phyloP scores from a whole-genome alignment of 805 yeast species.

The Deakozyma indianensis region DNA sequence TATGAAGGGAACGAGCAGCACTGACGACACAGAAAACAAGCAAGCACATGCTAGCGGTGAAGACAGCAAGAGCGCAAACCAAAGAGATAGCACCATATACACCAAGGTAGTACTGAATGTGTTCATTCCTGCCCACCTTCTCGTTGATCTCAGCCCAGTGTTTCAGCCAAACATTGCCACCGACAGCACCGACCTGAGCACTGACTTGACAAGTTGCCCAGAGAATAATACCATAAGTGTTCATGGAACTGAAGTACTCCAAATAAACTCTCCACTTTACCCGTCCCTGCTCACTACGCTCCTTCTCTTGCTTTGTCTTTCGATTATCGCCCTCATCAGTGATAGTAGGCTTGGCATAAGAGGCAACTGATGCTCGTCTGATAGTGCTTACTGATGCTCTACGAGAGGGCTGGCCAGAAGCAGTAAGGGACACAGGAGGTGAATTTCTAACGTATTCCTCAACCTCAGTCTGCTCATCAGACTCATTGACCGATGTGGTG shows the following conservation, averaged over 20 bases:
- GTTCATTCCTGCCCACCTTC: slow-evolving; percentile 51
- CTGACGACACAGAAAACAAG: slow-evolving; percentile 74
- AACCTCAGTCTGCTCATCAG: slow-evolving; percentile 1
- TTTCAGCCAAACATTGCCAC: slow-evolving; percentile 82
- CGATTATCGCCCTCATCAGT: slow-evolving; percentile 15
- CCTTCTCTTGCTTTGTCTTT: slow-evolving; percentile 27
- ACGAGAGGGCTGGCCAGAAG: slow-evolving; percentile 4
- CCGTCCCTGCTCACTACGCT: slow-evolving; percentile 83
- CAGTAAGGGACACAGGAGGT: neutral
- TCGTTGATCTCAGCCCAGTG: slow-evolving; percentile 94
- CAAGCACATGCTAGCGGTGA: slow-evolving; percentile 18
- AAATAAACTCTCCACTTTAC: slow-evolving; percentile 78
- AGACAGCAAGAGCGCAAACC: slow-evolving; percentile 19
- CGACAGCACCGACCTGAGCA: slow-evolving; percentile 47
- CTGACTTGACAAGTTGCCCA: slow-evolving; percentile 30
- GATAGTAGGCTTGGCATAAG: slow-evolving; percentile 27
- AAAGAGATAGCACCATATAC: slow-evolving; percentile 65
- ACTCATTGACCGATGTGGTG: slow-evolving; percentile 5
- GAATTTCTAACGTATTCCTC: neutral
- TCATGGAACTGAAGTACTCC: slow-evolving; percentile 61
- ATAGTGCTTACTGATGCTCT: slow-evolving; percentile 13
- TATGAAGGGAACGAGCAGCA: slow-evolving; percentile 62
- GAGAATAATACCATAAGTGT: slow-evolving; percentile 45
- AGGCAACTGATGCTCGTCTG: slow-evolving; percentile 52
- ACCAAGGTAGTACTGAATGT: slow-evolving; percentile 55